A percentile compares a stretch with the other conserved stretches of the same genome.
These are phyloP conservation scores for Hypoxylon sp. DNA, from an alignment of 2,329 filamentous ascomycete genomes.

Conservation along the genomic window DNA sequence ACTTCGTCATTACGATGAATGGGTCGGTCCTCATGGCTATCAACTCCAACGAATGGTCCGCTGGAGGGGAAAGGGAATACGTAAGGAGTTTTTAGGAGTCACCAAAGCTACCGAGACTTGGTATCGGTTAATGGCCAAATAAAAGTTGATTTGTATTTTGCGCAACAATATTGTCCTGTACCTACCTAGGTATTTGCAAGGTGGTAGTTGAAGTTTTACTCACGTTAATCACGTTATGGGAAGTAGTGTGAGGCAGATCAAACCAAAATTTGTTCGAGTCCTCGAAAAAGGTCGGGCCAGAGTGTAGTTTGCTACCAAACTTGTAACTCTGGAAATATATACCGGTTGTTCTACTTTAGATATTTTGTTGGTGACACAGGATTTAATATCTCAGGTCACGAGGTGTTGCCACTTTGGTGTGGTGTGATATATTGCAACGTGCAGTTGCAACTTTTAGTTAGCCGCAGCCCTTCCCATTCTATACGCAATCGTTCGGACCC, in stretches of 20 bases:
- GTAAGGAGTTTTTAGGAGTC: constrained; percentile 44
- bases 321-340: neutral
- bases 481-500: constrained; percentile 20
- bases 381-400: neutral
- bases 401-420: neutral
- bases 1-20: constrained; percentile 32
- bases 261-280: neutral
- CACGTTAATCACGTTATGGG: neutral
- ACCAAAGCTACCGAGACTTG: constrained; percentile 24
- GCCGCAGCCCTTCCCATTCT: constrained; percentile 5
- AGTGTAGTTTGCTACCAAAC: too few species aligned
- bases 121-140: constrained; percentile 37
- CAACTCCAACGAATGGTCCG: constrained; percentile 21
- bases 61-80: constrained; percentile 40
- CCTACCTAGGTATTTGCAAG: too few species aligned
- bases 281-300: neutral
- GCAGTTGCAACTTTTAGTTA: neutral
- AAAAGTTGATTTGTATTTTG: constrained; percentile 41
- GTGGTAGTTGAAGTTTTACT: constrained; percentile 3
- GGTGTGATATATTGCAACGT: constrained; percentile 11
- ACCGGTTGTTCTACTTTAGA: neutral
- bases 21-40: constrained; percentile 37
- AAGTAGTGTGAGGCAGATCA: constrained; percentile 2
- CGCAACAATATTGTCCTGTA: constrained; percentile 11
- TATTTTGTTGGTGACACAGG: neutral